Conservation (phyloP, 1,139 yeast genomes). For the Pichia sp. region DNA sequence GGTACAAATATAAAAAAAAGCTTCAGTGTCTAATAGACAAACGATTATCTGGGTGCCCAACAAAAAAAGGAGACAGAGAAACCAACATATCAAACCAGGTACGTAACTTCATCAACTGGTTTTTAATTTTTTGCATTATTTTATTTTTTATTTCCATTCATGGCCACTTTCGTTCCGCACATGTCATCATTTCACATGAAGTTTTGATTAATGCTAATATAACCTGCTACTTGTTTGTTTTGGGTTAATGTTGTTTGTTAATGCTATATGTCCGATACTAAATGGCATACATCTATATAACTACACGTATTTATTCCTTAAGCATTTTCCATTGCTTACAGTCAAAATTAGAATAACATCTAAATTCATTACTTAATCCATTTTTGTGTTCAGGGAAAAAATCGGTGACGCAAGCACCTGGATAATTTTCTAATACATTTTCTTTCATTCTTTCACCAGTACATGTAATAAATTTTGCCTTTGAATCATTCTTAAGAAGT, state of each 20-base stretch:
- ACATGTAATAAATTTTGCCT: conserved; percentile 56
- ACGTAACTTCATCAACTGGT: background rate
- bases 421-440: conserved; percentile 54
- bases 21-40: background rate
- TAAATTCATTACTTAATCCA: conserved; percentile 80
- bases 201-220: too few species aligned
- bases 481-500: conserved; percentile 41
- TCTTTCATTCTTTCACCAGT: conserved; percentile 86
- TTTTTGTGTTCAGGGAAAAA: conserved; percentile 77
- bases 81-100: background rate
- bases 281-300: background rate
- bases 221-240: too few species aligned
- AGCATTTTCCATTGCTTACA: conserved; percentile 40
- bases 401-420: conserved; percentile 55
- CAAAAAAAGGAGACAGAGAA: too few species aligned
- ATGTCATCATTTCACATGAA: background rate
- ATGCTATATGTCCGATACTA: too few species aligned
- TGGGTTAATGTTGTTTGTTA: too few species aligned
- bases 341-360: conserved; percentile 77
- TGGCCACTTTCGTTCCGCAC: background rate
- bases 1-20: background rate
- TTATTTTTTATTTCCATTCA: background rate
- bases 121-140: background rate
- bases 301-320: background rate
- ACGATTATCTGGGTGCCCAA: background rate